Evolutionary conservation across 768 basidiomycete species (phyloP), one percentile per base, ranked within the genome.

Genomic region (Scleroderma bovista): DNA sequence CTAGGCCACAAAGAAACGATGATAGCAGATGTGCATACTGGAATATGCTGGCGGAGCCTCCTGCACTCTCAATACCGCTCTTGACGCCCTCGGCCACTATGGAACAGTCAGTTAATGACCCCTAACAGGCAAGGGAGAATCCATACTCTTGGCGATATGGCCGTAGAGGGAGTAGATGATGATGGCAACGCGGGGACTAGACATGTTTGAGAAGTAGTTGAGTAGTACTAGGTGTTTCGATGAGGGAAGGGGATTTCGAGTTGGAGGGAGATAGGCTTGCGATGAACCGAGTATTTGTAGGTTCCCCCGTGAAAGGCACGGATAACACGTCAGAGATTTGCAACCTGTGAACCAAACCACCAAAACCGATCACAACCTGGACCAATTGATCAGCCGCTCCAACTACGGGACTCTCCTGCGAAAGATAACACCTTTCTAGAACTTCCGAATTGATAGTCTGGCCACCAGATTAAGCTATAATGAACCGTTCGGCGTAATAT

Each of bases 101-200:
- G 4, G 42, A 2, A 26, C 15, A 43, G 44, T 55, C 33, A 46
- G 45, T 52, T 53, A 50, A 47, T 19, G 36, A 19, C 44, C 10
- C 41, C 15, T 22, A 6, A 10, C 6, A 50, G 36, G 39, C 44
- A 19, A 39, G 15, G 39, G 6, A 3, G 2, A 17, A 24, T 8
- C 73, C 81, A 44, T 59, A 88, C 88, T 38, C 59, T 78, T 77
- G 51, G 73, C 76, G 64, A 89, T 78, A 64, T 90, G 88, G 55
- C 84, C 84, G 63, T 84, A 86, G 72, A 87, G 66, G 17, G 83
- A 68, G 69, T 88, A 89, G 67, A 88, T 81, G 58, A 88, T 54
- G 57, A 88, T 85, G 47, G 84, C 84, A 55, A 87, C 66, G 55
- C 65, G 77, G 22, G 86, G 84, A 44, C 72, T 54, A 36, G 76